These are phyloP conservation scores for Macrophomina tecta DNA, from an alignment of 2,329 filamentous ascomycete species.

Conservation along the genomic window DNA sequence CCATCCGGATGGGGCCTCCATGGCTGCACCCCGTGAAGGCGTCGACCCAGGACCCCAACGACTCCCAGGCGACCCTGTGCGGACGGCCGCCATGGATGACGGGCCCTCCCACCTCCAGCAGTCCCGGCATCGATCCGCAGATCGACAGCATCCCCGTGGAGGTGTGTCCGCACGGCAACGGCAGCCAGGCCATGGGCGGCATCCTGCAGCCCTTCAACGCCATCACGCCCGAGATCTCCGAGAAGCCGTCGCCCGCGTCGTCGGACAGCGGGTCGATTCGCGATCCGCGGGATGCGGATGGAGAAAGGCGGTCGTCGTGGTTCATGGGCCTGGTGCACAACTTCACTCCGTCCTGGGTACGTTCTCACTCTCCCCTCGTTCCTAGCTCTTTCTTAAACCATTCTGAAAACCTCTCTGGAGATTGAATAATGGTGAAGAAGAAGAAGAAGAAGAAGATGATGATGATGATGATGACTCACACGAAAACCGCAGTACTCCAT, in stretches of 20 bases:
- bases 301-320: slow-evolving; percentile 9
- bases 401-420: neutral
- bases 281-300: neutral
- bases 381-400: too few relatives aligned
- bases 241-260: slow-evolving; percentile 26
- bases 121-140: slow-evolving; percentile 16
- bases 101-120: slow-evolving; percentile 5
- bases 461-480: neutral
- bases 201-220: slow-evolving; percentile 8
- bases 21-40: slow-evolving; percentile 26
- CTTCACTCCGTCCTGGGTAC: slow-evolving; percentile 44
- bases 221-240: slow-evolving; percentile 10
- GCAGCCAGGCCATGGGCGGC: slow-evolving; percentile 14
- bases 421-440: neutral
- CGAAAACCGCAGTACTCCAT: slow-evolving; percentile 36
- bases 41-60: neutral
- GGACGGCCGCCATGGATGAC: slow-evolving; percentile 16
- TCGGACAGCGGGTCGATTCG: slow-evolving; percentile 19
- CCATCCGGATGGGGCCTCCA: slow-evolving; percentile 21
- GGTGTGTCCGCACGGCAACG: slow-evolving; percentile 23
- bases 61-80: slow-evolving; percentile 6
- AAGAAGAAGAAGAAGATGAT: neutral
- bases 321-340: slow-evolving; percentile 33
- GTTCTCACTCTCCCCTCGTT: neutral
- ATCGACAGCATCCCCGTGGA: slow-evolving; percentile 3